A percentile compares a stretch with the other conserved stretches of the same genome.
These are phyloP conservation scores for Pyrenophora teres DNA, from an alignment of 2,329 filamentous ascomycete genomes.

Conservation along the genomic window DNA sequence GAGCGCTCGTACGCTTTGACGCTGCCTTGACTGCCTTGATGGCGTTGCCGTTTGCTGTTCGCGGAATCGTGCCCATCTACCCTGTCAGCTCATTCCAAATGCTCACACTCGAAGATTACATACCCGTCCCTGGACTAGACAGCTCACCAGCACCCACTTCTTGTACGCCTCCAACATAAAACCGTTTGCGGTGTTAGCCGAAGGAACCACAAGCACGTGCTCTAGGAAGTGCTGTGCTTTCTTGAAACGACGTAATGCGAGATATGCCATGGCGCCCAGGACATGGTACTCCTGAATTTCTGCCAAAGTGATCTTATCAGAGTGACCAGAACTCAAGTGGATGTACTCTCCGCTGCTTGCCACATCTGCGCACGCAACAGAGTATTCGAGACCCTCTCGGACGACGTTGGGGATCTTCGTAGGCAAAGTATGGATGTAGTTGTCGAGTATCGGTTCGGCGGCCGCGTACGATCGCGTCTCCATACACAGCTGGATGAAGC, in stretches of 20 bases:
- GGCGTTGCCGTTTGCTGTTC: constrained; percentile 58
- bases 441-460: constrained; percentile 66
- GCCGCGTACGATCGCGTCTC: constrained; percentile 59
- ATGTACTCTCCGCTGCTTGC: constrained; percentile 62
- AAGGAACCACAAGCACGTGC: constrained; percentile 63
- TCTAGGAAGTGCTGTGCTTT: constrained; percentile 55
- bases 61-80: constrained; percentile 59
- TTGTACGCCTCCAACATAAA: constrained; percentile 90
- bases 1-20: constrained; percentile 72
- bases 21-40: constrained; percentile 63
- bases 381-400: constrained; percentile 45
- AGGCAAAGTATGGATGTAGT: constrained; percentile 69
- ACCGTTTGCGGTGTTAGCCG: constrained; percentile 69
- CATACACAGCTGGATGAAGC: constrained; percentile 62
- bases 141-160: constrained; percentile 80
- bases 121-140: constrained; percentile 71
- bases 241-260: constrained; percentile 50
- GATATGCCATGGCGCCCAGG: constrained; percentile 54
- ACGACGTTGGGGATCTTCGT: constrained; percentile 38
- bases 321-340: constrained; percentile 62
- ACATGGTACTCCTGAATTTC: constrained; percentile 62
- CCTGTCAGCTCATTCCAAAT: constrained; percentile 4
- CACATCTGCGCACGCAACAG: constrained; percentile 49
- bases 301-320: constrained; percentile 56
- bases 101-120: constrained; percentile 20